Evolutionary conservation across 2,329 filamentous ascomycete genomes (phyloP).

Genomic region (Fusarium sp.): DNA sequence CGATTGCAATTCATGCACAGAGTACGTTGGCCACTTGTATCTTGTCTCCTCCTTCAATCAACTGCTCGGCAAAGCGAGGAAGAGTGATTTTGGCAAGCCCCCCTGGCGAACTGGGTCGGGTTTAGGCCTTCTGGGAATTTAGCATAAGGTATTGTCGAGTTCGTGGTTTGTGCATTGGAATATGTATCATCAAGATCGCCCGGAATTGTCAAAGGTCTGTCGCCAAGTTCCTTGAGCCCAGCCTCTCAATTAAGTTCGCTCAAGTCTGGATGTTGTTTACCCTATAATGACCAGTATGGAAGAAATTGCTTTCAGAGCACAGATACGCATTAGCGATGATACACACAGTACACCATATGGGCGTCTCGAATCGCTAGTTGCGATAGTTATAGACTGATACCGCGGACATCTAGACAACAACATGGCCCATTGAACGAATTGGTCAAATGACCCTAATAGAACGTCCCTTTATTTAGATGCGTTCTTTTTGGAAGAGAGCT

Average conservation of each 20-base stretch:
- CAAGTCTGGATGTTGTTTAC: neutral
- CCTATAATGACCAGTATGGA: conserved; percentile 9
- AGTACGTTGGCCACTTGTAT: neutral
- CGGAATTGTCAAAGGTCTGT: neutral
- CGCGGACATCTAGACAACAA: conserved; percentile 14
- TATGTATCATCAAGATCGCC: neutral
- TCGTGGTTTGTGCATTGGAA: neutral
- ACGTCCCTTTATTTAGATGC: neutral
- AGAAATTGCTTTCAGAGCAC: conserved; percentile 8
- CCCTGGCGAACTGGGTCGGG: conserved; percentile 13
- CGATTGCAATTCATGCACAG: neutral
- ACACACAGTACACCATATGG: neutral
- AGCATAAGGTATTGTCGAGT: too few relatives aligned
- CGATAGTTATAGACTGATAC: neutral
- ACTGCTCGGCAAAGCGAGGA: neutral
- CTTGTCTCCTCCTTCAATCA: neutral
- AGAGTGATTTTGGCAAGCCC: conserved; percentile 2
- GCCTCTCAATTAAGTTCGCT: neutral
- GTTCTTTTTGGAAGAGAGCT: neutral
- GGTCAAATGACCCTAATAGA: neutral
- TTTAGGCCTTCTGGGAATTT: too few relatives aligned
- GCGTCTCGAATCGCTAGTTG: neutral
- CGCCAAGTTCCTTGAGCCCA: neutral
- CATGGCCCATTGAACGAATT: neutral
- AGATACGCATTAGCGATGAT: neutral